Conservation (phyloP, 371 early-diverging fungal genomes). For the Pancytospora philotis region DNA sequence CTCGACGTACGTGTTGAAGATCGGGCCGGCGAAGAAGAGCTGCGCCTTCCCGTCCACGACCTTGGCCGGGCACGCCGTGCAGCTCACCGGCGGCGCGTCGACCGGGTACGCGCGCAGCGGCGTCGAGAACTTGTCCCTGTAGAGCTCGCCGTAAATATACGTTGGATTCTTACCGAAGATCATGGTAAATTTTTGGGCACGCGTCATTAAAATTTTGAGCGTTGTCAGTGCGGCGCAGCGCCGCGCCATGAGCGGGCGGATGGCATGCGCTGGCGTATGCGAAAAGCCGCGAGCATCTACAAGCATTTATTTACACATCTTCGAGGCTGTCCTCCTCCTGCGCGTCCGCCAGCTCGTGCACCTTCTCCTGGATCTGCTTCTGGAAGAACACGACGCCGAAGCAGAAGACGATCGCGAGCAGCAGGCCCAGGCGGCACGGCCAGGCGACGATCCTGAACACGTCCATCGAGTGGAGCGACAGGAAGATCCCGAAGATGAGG, state of each 20-base stretch:
- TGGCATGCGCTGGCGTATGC: no score
- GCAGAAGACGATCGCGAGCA: neutral
- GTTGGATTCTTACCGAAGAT: constrained; percentile 32
- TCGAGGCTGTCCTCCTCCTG: no score
- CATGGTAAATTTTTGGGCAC: constrained; percentile 21
- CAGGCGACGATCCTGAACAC: neutral
- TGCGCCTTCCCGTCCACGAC: constrained; percentile 9
- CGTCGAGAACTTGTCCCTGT: constrained; percentile 23
- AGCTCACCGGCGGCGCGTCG: neutral
- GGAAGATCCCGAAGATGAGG: neutral
- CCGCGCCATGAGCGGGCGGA: no score
- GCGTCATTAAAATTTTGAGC: neutral
- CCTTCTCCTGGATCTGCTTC: neutral
- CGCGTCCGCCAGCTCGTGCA: neutral
- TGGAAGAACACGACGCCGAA: neutral
- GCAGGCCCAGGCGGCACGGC: neutral
- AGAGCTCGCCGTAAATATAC: constrained; percentile 42
- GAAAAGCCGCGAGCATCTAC: neutral
- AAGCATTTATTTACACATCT: no score
- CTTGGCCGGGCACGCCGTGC: neutral
- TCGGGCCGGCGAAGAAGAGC: constrained; percentile 32
- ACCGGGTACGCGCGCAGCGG: constrained; percentile 27
- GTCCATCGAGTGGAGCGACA: neutral
- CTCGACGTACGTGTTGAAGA: constrained; percentile 47
- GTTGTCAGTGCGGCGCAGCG: no score